A percentile compares a stretch with the other conserved stretches of the same genome.
Evolutionary conservation across 257 asterid genomes (phyloP).

Genomic region (Solanum etuberosum): DNA sequence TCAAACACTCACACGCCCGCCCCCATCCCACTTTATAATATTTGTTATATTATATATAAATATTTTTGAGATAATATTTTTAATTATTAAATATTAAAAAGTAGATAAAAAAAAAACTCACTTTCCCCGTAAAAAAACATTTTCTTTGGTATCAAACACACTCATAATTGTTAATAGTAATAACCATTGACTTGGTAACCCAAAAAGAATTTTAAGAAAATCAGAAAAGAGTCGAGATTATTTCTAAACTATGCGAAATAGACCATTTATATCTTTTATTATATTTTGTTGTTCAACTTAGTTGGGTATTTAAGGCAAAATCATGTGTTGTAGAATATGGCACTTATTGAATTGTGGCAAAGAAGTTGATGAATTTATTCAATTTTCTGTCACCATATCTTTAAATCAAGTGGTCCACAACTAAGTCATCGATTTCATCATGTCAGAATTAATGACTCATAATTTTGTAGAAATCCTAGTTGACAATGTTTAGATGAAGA

Average conservation of each 20-base stretch:
- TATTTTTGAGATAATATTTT: not conserved
- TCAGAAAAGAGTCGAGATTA: rapidly evolving
- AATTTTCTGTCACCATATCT: not conserved
- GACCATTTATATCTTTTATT: too few relatives aligned
- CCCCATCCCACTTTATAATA: too few relatives aligned
- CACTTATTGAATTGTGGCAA: too few relatives aligned
- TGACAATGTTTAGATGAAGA: rapidly evolving
- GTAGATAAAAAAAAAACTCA: not conserved
- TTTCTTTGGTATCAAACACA: not conserved
- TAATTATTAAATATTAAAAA: not conserved
- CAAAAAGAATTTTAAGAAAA: too few relatives aligned
- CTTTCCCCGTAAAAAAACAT: not conserved
- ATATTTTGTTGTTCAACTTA: too few relatives aligned
- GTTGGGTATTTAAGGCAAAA: not conserved
- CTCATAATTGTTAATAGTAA: not conserved
- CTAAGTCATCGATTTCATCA: not conserved
- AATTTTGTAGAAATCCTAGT: too few relatives aligned
- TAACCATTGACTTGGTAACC: not conserved
- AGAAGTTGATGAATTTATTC: not conserved
- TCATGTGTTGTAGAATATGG: not conserved
- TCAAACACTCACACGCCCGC: not conserved
- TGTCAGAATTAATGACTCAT: not conserved
- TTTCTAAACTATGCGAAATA: too few relatives aligned
- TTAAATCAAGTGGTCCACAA: not conserved
- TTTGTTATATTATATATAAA: not conserved